Base-by-base conservation (phyloP, 177 flowering plant species). In the Vitis hybrid region DNA sequence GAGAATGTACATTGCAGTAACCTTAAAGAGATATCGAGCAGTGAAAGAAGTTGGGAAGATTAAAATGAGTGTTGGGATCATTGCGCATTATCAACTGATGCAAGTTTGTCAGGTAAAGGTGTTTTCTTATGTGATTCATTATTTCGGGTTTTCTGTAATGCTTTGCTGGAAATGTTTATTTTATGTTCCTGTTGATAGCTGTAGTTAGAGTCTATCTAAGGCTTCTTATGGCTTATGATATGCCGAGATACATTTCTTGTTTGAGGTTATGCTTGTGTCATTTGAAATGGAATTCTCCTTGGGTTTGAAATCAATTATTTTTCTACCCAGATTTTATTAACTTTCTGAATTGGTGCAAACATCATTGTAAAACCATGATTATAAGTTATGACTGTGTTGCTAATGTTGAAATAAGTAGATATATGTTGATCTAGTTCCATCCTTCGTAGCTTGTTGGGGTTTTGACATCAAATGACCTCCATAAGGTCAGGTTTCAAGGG, bases 101-200 rank as follows among this genome's bases (percentile, higher is more conserved):
- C 87, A 85, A 87, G 80, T 89, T 83, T 85, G 96, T 67, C 96
- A 91, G 92, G 96, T 91, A 79, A 72, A 11, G 3, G 6, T 54
- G n/a, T 51, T 39, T n/a, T 70, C 7, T 62, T 23, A 45, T 8
- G 39, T 17, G 7, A 18, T 10, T 6, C 48, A 2, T 39, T 51
- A 6, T 11, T 60, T 18, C 12, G 17, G 19, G 11, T 66, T 4
- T 55, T 54, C 14, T 1, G 39, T 30, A 17, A 26, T 14, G 52
- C n/a, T 30, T 50, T 15, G 51, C 11, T n/a, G 58, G 14, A 59
- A 13, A 18, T 34, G 11, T 45, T 4, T 45, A 6, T 18, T 62
- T 17, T 49, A 45, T 21, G 45, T 69, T 61, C 59, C 6, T 18
- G 51, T 51, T 51, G 6, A 34, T 34, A 34, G 57, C 45, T 3